A percentile compares a stretch with the other conserved stretches of the same genome.
Conservation (phyloP, 208 protist genomes). For the Acanthamoeba sp. region DNA sequence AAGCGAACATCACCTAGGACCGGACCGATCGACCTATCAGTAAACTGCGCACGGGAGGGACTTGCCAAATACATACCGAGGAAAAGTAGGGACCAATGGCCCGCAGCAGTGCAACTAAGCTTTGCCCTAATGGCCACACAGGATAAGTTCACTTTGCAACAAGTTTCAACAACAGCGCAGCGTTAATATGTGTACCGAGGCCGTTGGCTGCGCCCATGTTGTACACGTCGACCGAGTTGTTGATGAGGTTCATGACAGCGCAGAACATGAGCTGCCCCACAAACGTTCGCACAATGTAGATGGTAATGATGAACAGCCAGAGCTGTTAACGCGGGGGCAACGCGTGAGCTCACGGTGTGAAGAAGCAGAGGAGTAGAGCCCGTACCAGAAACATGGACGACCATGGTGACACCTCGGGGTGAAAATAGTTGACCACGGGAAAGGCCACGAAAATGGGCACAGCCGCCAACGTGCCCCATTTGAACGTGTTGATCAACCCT, state of each 20-base stretch:
- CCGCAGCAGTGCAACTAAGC: constrained; percentile 27
- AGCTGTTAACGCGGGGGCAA: not conserved
- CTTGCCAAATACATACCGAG: not conserved
- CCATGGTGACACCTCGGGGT: not conserved
- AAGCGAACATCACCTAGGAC: constrained; percentile 37
- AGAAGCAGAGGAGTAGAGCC: not conserved
- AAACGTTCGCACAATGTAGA: not conserved
- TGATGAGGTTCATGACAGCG: constrained; percentile 39
- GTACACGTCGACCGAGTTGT: constrained; percentile 32
- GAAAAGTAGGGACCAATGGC: constrained; percentile 28
- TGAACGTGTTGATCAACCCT: constrained; percentile 32
- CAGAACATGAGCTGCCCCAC: constrained; percentile 27
- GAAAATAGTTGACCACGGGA: not conserved
- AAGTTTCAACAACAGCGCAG: no score
- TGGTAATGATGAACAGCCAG: not conserved
- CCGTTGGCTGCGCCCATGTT: constrained; percentile 28
- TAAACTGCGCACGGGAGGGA: not conserved
- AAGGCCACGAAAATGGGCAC: constrained; percentile 19
- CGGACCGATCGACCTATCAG: not conserved
- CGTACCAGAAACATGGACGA: not conserved
- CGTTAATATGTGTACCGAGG: no score
- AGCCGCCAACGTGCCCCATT: constrained; percentile 10
- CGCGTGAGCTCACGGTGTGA: not conserved
- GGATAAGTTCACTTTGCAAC: no score
- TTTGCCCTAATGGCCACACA: no score